These are phyloP conservation scores for Cytospora mali DNA, from an alignment of 2,329 filamentous ascomycete genomes.

Conservation along the genomic window DNA sequence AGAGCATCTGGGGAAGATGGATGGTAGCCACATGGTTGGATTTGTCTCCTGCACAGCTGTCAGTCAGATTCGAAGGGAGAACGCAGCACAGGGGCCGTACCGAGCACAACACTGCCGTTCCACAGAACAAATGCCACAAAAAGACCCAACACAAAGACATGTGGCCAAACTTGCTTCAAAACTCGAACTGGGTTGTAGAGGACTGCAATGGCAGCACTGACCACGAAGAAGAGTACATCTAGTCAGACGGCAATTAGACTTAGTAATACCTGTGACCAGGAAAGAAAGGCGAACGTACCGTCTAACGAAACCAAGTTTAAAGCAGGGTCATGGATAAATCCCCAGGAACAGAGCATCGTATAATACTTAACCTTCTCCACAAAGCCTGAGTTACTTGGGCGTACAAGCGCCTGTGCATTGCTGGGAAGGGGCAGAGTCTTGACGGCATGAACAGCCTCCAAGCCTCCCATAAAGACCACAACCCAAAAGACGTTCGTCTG, in stretches of 20 bases:
- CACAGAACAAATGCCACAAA: slow-evolving; percentile 79
- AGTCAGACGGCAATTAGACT: slow-evolving; percentile 23
- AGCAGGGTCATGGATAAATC: slow-evolving; percentile 58
- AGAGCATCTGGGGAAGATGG: slow-evolving; percentile 90
- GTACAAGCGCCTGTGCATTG: slow-evolving; percentile 31
- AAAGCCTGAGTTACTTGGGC: slow-evolving; percentile 37
- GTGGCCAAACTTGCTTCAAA: slow-evolving; percentile 56
- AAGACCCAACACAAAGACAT: slow-evolving; percentile 62
- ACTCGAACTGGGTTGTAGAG: slow-evolving; percentile 51
- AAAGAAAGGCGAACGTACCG: slow-evolving; percentile 43
- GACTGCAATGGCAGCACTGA: slow-evolving; percentile 66
- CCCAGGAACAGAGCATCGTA: slow-evolving; percentile 48
- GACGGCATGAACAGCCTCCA: slow-evolving; percentile 57
- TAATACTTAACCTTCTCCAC: slow-evolving; percentile 43
- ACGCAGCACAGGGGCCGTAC: slow-evolving; percentile 46
- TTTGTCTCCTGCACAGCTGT: slow-evolving; percentile 71
- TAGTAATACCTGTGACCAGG: too few relatives aligned
- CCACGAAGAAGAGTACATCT: slow-evolving; percentile 59
- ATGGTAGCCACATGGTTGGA: slow-evolving; percentile 89
- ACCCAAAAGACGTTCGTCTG: slow-evolving; percentile 99
- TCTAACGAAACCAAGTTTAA: slow-evolving; percentile 51
- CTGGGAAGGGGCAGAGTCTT: slow-evolving; percentile 42
- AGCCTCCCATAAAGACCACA: slow-evolving; percentile 71
- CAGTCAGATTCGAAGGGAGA: slow-evolving; percentile 29
- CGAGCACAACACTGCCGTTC: slow-evolving; percentile 92